Conservation (phyloP, 257 asterid species). For the Ilex aquifolium region DNA sequence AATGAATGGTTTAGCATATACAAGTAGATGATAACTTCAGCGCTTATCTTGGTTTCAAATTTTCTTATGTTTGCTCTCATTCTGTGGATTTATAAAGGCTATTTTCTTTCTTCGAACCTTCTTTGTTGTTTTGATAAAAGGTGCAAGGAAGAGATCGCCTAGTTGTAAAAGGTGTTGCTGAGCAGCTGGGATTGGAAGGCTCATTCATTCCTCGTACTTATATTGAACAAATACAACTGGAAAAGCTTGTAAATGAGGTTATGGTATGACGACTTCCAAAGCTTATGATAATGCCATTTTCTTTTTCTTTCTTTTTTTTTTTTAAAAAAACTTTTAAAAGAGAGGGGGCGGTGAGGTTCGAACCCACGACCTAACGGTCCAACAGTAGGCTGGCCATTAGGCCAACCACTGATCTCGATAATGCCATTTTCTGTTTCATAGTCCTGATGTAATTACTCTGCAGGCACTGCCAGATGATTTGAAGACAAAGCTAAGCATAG, state of each 20-base stretch:
- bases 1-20: too few species aligned
- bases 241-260: conserved; percentile 87
- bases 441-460: conserved; percentile 22
- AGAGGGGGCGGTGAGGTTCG: too few species aligned
- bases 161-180: conserved; percentile 57
- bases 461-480: conserved; percentile 98
- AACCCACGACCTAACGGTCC: too few species aligned
- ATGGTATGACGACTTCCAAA: conserved; percentile 56
- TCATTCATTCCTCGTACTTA: conserved; percentile 86
- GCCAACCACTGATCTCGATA: too few species aligned
- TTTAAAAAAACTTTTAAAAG: too few species aligned
- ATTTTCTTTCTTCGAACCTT: too few species aligned
- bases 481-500: conserved; percentile 84
- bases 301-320: too few species aligned
- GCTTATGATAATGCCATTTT: conserved; percentile 2
- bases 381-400: too few species aligned
- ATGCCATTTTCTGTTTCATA: conserved; percentile 1
- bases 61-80: too few species aligned
- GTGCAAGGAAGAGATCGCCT: conserved; percentile 94
- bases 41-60: too few species aligned
- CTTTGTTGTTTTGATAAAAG: conserved; percentile 19
- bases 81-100: too few species aligned
- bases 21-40: too few species aligned
- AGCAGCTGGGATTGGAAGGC: conserved; percentile 82
- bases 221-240: conserved; percentile 95